These are phyloP conservation scores for Spathaspora boniae DNA, from an alignment of 805 yeast species.

Conservation along the genomic window DNA sequence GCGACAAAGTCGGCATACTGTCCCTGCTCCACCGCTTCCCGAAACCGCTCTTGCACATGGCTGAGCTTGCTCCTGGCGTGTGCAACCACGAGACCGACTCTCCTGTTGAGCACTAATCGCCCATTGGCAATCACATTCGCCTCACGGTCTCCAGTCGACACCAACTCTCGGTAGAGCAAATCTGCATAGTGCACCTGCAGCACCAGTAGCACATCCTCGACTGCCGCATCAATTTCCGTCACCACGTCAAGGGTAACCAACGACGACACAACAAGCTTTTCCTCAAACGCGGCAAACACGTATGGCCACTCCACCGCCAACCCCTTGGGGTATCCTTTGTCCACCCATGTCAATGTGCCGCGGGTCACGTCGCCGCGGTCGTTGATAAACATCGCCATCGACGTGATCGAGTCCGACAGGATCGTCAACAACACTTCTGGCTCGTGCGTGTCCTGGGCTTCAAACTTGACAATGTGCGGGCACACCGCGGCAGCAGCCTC, in stretches of 20 bases:
- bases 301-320: slow-evolving; percentile 35
- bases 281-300: slow-evolving; percentile 26
- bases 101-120: too few species aligned
- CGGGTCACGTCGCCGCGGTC: slow-evolving; percentile 38
- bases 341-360: slow-evolving; percentile 39
- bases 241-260: slow-evolving; percentile 21
- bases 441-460: slow-evolving; percentile 14
- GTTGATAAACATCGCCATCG: slow-evolving; percentile 41
- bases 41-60: too few species aligned
- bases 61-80: too few species aligned
- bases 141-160: too few species aligned
- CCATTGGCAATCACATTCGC: too few species aligned
- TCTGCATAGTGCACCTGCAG: too few species aligned
- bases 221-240: slow-evolving; percentile 6
- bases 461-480: slow-evolving; percentile 24
- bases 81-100: too few species aligned
- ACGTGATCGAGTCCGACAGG: slow-evolving; percentile 27
- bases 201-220: too few species aligned
- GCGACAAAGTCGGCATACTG: too few species aligned
- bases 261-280: slow-evolving; percentile 19
- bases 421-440: slow-evolving; percentile 33
- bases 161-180: too few species aligned
- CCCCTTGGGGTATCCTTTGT: slow-evolving; percentile 34
- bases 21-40: too few species aligned
- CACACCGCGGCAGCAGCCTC: slow-evolving; percentile 9